A percentile compares a stretch with the other conserved stretches of the same genome.
These are phyloP conservation scores for Aspergillus thermomutatus DNA, from an alignment of 2,329 filamentous ascomycete species.

Conservation along the genomic window DNA sequence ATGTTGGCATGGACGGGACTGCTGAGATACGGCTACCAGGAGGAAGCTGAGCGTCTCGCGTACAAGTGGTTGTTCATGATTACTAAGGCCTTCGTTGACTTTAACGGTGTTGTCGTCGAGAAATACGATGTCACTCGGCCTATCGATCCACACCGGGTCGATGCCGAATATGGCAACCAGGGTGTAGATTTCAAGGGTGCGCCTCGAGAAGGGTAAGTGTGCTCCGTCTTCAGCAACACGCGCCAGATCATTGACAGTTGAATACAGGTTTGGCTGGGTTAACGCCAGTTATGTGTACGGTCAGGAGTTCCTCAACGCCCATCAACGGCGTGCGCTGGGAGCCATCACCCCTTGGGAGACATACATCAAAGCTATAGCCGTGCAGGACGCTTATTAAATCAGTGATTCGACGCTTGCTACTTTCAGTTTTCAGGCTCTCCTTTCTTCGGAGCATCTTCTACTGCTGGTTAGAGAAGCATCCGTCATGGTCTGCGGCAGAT, in stretches of 20 bases:
- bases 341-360: constrained; percentile 83
- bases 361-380: constrained; percentile 64
- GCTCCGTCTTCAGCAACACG: constrained; percentile 1
- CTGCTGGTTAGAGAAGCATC: neutral
- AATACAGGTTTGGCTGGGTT: constrained; percentile 87
- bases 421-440: neutral
- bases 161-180: constrained; percentile 97
- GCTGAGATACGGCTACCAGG: constrained; percentile 84
- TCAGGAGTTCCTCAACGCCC: constrained; percentile 79
- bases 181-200: constrained; percentile 93
- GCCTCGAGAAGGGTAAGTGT: constrained; percentile 85
- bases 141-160: constrained; percentile 86
- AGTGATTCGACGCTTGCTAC: neutral
- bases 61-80: constrained; percentile 99
- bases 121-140: constrained; percentile 96
- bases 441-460: neutral
- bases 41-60: constrained; percentile 81
- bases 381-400: constrained; percentile 22
- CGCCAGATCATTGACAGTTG: constrained; percentile 3
- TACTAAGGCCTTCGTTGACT: constrained; percentile 96
- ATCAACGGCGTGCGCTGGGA: constrained; percentile 84
- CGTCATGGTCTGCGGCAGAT: neutral
- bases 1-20: constrained; percentile 96
- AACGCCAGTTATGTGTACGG: constrained; percentile 97
- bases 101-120: constrained; percentile 96